phyloP scores from a whole-genome alignment of 192 early-diverging fungal species.

The Phlyctochytrium planicorne region DNA sequence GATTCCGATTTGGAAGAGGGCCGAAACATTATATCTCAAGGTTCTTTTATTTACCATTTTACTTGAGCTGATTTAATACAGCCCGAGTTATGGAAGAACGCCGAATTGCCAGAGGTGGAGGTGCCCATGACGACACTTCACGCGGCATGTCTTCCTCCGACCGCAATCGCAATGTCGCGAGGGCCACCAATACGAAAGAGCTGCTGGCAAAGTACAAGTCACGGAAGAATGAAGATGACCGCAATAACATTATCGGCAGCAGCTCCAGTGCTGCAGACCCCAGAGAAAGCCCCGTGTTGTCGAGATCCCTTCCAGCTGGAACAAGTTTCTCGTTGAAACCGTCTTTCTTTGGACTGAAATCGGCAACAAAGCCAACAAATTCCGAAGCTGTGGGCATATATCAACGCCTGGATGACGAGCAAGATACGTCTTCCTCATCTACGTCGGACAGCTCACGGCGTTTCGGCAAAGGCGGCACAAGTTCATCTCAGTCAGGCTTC shows the following conservation, averaged over 20 bases:
- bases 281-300: neutral
- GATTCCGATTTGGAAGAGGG: conserved; percentile 43
- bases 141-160: neutral
- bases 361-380: too few species aligned
- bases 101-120: neutral
- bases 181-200: conserved; percentile 25
- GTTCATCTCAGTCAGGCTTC: too few species aligned
- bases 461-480: too few species aligned
- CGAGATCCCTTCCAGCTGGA: neutral
- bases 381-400: neutral
- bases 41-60: conserved; percentile 14
- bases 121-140: conserved; percentile 3
- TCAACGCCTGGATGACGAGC: neutral
- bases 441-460: too few species aligned
- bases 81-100: neutral
- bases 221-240: neutral
- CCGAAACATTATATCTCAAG: conserved; percentile 47
- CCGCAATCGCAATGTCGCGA: neutral
- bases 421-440: too few species aligned
- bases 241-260: neutral
- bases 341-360: neutral
- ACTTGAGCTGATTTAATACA: neutral
- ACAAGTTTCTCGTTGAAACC: neutral
- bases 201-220: conserved; percentile 37
- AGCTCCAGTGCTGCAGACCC: neutral